Percentiles rank a stretch among this genome's conserved stretches.
Conservation (phyloP, 169 alveolate genomes). For the Cryptosporidium tyzzeri region DNA sequence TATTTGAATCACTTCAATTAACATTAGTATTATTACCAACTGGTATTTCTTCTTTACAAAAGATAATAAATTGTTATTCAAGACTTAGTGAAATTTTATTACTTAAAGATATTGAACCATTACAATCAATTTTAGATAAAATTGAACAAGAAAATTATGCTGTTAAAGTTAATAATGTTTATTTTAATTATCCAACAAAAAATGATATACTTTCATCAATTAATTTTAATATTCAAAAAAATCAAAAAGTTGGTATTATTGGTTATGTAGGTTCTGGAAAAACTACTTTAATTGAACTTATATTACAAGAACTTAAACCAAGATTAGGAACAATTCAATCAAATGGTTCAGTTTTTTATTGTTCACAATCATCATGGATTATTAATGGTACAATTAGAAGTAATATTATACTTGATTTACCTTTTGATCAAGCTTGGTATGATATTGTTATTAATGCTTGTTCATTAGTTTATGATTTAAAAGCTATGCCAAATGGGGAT, state of each 20-base stretch:
- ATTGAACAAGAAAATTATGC: not conserved
- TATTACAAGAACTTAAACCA: slow-evolving; percentile 79
- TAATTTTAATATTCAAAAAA: slow-evolving; percentile 77
- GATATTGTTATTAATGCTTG: slow-evolving; percentile 78
- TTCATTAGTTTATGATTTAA: slow-evolving; percentile 77
- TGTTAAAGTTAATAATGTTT: slow-evolving; percentile 2
- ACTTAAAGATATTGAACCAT: slow-evolving; percentile 13
- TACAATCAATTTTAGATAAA: not conserved
- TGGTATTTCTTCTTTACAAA: slow-evolving; percentile 56
- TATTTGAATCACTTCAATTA: slow-evolving; percentile 46
- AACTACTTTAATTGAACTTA: slow-evolving; percentile 80
- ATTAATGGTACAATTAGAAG: slow-evolving; percentile 80
- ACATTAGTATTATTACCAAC: slow-evolving; percentile 47
- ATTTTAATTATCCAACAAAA: slow-evolving; percentile 17
- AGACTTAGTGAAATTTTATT: slow-evolving; percentile 51
- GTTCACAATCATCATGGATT: slow-evolving; percentile 82
- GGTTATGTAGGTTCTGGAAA: slow-evolving; percentile 90
- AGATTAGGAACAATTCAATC: slow-evolving; percentile 78
- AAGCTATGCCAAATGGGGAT: slow-evolving; percentile 80
- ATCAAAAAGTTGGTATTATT: slow-evolving; percentile 83
- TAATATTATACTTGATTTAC: slow-evolving; percentile 82
- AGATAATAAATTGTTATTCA: slow-evolving; percentile 33
- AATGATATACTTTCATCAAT: slow-evolving; percentile 69
- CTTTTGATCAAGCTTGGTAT: slow-evolving; percentile 79
- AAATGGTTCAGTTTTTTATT: slow-evolving; percentile 79